Base-by-base conservation (phyloP, 148 eudicot genomes). In the Agrostemma githago region DNA sequence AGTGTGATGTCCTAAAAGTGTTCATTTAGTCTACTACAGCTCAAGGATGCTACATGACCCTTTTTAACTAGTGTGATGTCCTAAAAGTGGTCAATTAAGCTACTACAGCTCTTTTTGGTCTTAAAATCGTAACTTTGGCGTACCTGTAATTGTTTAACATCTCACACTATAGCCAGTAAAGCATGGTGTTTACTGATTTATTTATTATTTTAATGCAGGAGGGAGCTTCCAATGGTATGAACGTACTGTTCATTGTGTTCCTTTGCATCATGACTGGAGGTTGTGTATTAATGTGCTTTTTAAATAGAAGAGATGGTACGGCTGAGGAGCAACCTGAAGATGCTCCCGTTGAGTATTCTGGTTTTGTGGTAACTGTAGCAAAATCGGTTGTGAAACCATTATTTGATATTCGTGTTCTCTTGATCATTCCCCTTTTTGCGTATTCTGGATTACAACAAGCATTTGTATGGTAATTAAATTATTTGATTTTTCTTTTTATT, bases 401-500 rank as follows among this genome's bases (percentile, higher is more conserved):
- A 70, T 76, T 71, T 10, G 92, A 95, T 85, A 66, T 64, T 73
- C 86, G 98, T 46, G 83, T 92, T 83, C 88, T 95, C 48, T 82
- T 95, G 77, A 83, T 89, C 72, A 85, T 95, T 72, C 98, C 98
- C 38, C 90, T 95, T 62, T 87, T 95, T 80, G 97, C 93, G 54
- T 95, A 92, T 83, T 95, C 98, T 39, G 98, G 98, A 82, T 81
- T 95, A 74, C 98, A 95, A 78, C 98, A 95, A 82, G 97, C 96
- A 82, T 95, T 92, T 90, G 97, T 95, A 16, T 92, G 96, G 98
- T 95, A 85, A 90, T 61, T 34, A 57, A n/a, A 51, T 54, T 57
- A 65, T 43, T 43, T 69, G 8, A 58, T 34, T 14, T 69, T 66
- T 43, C 43, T 15, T 69, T 53, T 65, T 41, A 2, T 62, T 41